Evolutionary conservation across 192 early-diverging fungal genomes (phyloP).

Genomic region (Coemansia sp.): DNA sequence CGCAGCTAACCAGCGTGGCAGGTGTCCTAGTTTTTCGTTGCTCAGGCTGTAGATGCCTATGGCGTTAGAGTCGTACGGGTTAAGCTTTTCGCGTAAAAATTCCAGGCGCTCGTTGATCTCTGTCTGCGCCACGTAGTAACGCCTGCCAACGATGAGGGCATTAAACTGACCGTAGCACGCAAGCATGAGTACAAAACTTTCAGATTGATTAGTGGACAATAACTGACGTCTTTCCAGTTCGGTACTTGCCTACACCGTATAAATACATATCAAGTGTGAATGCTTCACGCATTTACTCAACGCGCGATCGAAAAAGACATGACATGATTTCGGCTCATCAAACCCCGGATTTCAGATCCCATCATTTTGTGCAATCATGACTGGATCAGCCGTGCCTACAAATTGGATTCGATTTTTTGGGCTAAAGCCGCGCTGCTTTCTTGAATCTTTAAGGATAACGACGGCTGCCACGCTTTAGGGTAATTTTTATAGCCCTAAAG

Average conservation of each 20-base stretch:
- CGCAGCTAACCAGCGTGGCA: conserved; percentile 44
- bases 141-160: conserved; percentile 41
- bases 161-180: conserved; percentile 21
- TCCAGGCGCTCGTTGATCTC: conserved; percentile 10
- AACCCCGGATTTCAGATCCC: not conserved
- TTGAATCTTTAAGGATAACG: conserved; percentile 31
- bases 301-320: not conserved
- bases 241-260: not conserved
- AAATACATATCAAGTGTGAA: not conserved
- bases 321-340: not conserved
- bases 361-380: not conserved
- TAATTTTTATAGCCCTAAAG: conserved; percentile 29
- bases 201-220: not conserved
- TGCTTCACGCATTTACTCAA: not conserved
- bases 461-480: conserved; percentile 52
- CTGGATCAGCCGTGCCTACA: not conserved
- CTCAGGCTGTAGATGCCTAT: conserved; percentile 16
- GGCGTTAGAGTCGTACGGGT: conserved; percentile 35
- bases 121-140: conserved; percentile 21
- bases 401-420: not conserved
- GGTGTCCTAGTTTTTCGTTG: conserved; percentile 25
- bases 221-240: not conserved
- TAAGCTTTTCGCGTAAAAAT: conserved; percentile 16
- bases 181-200: not conserved
- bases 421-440: conserved; percentile 5